Percentiles rank a stretch among this genome's conserved stretches.
These are phyloP conservation scores for Alternaria conjuncta DNA, from an alignment of 2,329 filamentous ascomycete species.

Conservation along the genomic window DNA sequence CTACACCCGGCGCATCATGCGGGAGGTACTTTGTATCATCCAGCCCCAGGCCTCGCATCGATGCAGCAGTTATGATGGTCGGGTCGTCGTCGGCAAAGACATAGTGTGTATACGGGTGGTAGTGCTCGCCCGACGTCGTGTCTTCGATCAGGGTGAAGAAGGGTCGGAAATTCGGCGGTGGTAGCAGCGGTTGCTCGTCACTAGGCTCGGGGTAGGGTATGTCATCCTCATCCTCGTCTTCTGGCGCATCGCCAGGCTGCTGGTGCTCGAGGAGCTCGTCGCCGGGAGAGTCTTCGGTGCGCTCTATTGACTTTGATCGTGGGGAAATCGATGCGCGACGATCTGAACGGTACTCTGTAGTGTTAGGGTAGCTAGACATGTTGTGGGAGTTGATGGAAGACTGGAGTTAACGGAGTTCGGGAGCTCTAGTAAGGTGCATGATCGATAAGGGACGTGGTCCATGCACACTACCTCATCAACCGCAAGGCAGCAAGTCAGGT, in stretches of 20 bases:
- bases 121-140: conserved; percentile 71
- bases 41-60: conserved; percentile 61
- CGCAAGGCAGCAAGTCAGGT: not conserved
- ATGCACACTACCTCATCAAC: conserved; percentile 27
- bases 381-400: conserved; percentile 22
- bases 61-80: conserved; percentile 73
- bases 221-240: conserved; percentile 31
- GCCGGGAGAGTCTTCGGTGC: conserved; percentile 33
- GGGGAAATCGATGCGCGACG: conserved; percentile 30
- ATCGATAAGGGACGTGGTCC: conserved; percentile 31
- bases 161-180: conserved; percentile 69
- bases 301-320: conserved; percentile 29
- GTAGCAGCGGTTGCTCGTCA: conserved; percentile 45
- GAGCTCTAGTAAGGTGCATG: conserved; percentile 24
- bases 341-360: conserved; percentile 24
- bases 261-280: conserved; percentile 26
- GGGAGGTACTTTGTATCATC: conserved; percentile 50
- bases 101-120: conserved; percentile 89
- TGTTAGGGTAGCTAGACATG: conserved; percentile 39
- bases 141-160: conserved; percentile 89
- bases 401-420: conserved; percentile 32
- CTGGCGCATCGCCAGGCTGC: conserved; percentile 27
- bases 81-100: conserved; percentile 92
- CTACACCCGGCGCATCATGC: conserved; percentile 28
- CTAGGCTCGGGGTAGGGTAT: conserved; percentile 43